Evolutionary conservation across 176 grass and related monocot genomes (phyloP), one percentile per base, ranked within the genome.

Genomic region (Metroxylon sagu): DNA sequence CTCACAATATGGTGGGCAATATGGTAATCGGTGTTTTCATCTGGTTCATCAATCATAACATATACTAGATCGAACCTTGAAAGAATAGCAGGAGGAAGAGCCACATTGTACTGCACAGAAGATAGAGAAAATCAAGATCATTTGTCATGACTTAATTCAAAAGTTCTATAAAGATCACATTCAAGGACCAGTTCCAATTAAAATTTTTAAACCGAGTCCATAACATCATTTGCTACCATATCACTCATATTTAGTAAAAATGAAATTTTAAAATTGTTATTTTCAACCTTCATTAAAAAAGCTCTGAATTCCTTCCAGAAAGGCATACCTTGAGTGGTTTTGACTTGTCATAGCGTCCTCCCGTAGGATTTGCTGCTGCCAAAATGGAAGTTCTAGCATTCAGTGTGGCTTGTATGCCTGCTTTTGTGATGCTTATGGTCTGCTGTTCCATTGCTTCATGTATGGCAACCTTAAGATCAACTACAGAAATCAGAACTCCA

Each of bases 371-470:
- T 73, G 93, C 93, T 58, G 93, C 93, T 49, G 93, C 87, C 26
- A 98, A 85, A 83, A 98, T 98, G 70, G 93, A 88, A 61, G 93
- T 98, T 15, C 87, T 81, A 4, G 93, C 93, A 89, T 98, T 98
- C 66, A 98, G 62, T 64, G 87, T 98, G 61, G 93, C 93, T 73
- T 98, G 93, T 83, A 98, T 98, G 31, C 93, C 87, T 65, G 93
- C 93, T 89, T 98, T 98, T 58, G 93, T 98, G 76, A 98, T 98
- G 71, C 93, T 98, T 55, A 98, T 98, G 23, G 93, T 98, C 81
- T 98, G 93, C 56, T 98, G 93, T 67, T 98, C 93, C 93, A 98
- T 98, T 76, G 93, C 93, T 92, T 98, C 93, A 49, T 98, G 93
- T 92, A 98, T 98, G 69, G 93, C 93, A 3, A 98, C 93, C 93